A percentile compares a stretch with the other conserved stretches of the same genome.
Conservation (phyloP, 768 basidiomycete species). For the Suillus placidus region DNA sequence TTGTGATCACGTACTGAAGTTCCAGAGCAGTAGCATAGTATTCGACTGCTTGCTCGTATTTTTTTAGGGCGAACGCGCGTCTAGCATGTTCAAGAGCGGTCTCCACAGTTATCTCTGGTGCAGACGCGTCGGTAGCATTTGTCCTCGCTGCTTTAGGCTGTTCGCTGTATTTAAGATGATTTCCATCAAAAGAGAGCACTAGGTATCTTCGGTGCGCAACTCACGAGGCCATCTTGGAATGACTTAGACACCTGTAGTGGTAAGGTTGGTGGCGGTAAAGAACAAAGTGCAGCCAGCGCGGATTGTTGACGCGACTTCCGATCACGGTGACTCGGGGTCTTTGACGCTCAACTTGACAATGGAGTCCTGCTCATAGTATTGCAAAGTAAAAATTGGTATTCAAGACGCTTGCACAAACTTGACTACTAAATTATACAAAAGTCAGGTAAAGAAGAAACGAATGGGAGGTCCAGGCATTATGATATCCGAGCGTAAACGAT, state of each 20-base stretch:
- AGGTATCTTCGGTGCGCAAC: conserved; percentile 8
- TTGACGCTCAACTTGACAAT: neutral
- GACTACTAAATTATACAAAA: conserved; percentile 10
- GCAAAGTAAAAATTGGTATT: neutral
- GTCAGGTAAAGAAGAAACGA: neutral
- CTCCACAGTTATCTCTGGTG: conserved; percentile 43
- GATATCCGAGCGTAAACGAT: conserved; percentile 9
- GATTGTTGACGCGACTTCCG: conserved; percentile 10
- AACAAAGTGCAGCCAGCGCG: conserved; percentile 6
- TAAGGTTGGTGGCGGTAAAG: neutral
- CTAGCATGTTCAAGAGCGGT: conserved; percentile 75
- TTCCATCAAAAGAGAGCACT: neutral
- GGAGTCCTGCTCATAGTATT: neutral
- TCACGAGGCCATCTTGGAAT: conserved; percentile 29
- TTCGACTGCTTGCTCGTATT: conserved; percentile 85
- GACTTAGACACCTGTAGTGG: neutral
- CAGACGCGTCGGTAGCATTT: conserved; percentile 30
- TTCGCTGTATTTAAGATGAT: conserved; percentile 15
- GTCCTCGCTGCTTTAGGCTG: conserved; percentile 4
- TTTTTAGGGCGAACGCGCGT: conserved; percentile 85
- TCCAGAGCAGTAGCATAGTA: conserved; percentile 86
- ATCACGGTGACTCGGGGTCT: conserved; percentile 4
- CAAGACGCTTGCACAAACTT: conserved; percentile 7
- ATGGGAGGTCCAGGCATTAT: neutral
- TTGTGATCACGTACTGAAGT: conserved; percentile 62